Percentiles rank a stretch among this genome's conserved stretches.
Evolutionary conservation across 2,329 filamentous ascomycete species (phyloP).

Genomic region (Pseudogymnoascus sp.): DNA sequence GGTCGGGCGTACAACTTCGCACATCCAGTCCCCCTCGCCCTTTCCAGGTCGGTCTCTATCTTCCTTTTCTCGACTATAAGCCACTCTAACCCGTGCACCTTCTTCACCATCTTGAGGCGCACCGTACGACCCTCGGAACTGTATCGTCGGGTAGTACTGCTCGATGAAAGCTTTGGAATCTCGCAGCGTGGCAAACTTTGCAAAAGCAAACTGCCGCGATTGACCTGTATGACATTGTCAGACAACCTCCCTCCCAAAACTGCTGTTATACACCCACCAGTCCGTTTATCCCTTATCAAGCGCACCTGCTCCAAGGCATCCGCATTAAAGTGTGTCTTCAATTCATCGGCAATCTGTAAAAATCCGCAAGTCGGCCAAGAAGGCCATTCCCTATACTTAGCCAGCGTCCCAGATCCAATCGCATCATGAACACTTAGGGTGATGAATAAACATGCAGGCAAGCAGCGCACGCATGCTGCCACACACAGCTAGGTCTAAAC

Average conservation of each 20-base stretch:
- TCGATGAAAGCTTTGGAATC: conserved; percentile 45
- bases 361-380: conserved; percentile 23
- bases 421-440: conserved; percentile 28
- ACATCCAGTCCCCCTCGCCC: conserved; percentile 48
- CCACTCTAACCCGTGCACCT: conserved; percentile 31
- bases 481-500: conserved; percentile 1
- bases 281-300: conserved; percentile 49
- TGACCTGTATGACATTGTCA: conserved; percentile 31
- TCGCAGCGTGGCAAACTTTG: conserved; percentile 41
- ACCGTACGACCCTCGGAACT: conserved; percentile 38
- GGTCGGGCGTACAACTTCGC: conserved; percentile 36
- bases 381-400: conserved; percentile 29
- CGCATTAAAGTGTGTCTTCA: conserved; percentile 41
- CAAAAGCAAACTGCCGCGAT: conserved; percentile 48
- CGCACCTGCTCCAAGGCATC: conserved; percentile 47
- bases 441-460: conserved; percentile 1
- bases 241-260: neutral
- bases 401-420: conserved; percentile 25
- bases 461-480: neutral
- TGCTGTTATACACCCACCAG: conserved; percentile 33
- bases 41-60: conserved; percentile 36
- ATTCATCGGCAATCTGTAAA: conserved; percentile 47
- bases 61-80: conserved; percentile 44
- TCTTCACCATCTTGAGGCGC: conserved; percentile 34
- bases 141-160: conserved; percentile 39